These are phyloP conservation scores for Cyclanthera cordifolia DNA, from an alignment of 306 rosid genomes.

Conservation along the genomic window DNA sequence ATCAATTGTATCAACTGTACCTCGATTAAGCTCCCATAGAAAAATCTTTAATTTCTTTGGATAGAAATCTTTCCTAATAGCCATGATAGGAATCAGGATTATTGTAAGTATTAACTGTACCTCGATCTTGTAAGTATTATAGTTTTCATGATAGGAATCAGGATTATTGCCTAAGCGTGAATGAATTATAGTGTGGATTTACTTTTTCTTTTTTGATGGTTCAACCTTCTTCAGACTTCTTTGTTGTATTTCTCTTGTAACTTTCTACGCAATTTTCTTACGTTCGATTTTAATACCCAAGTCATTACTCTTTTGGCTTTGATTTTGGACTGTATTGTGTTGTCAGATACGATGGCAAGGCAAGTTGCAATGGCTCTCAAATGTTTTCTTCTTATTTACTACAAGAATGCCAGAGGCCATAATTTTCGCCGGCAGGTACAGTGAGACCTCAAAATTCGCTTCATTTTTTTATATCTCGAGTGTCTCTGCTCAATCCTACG, in stretches of 20 bases:
- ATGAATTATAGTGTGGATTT: neutral
- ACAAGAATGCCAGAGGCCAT: constrained; percentile 69
- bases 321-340: constrained; percentile 15
- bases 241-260: constrained; percentile 1
- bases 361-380: constrained; percentile 79
- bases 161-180: neutral
- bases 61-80: too few relatives aligned
- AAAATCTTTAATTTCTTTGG: too few relatives aligned
- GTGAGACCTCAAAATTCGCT: neutral
- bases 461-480: too few relatives aligned
- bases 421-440: constrained; percentile 67
- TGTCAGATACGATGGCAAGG: constrained; percentile 65
- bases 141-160: neutral
- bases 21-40: too few relatives aligned
- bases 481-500: too few relatives aligned
- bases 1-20: too few relatives aligned
- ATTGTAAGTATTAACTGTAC: too few relatives aligned
- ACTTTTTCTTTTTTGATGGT: neutral
- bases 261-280: neutral
- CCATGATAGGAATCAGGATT: too few relatives aligned
- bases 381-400: constrained; percentile 68
- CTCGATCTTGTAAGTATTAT: neutral
- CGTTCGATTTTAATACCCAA: neutral
- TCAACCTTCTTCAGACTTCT: neutral
- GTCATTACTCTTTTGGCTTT: neutral